Evolutionary conservation across 2,329 filamentous ascomycete genomes (phyloP), one percentile per base, ranked within the genome.

Genomic region (Trichoderma afroharzianum): DNA sequence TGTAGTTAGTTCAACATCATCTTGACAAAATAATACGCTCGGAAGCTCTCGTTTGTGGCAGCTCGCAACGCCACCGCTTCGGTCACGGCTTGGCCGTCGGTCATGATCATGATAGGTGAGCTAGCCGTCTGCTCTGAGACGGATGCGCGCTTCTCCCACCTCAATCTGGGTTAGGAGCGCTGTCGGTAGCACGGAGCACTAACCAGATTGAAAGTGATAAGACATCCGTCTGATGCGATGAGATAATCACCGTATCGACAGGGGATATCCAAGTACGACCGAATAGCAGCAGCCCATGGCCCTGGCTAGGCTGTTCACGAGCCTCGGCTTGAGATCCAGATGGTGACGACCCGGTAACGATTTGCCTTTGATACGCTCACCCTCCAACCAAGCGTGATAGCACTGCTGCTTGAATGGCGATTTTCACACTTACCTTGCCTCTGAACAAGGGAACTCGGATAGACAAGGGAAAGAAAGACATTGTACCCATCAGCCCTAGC

Each of bases 71-170:
- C 39, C 67, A 53, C 39, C 39, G 67, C 67, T 21, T 61, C 55
- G 15, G 55, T 50, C 66, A 68, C 66, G 67, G 67, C 57, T 58
- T 53, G 39, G 57, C 67, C 67, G 67, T 62, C 67, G 67, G 67
- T 62, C 67, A 69, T 69, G 57, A 61, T 62, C 67, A 62, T 69
- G 57, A 61, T 50, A 62, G 43, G 67, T 53, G 28, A 53, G 21
- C 57, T 57, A n/a, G 21, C n/a, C n/a, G 21, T 62, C 53, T 62
- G 39, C 21, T 24, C 18, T 59, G 57, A 59, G 36, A 36, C 67
- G 36, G 21, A 43, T 47, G 26, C 36, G 64, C 63, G 64, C 50
- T 33, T 58, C 28, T 18, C 21, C 24, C n/a, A 47, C 36, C 57
- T 53, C 39, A 33, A 69, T 43, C 11, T 43, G 50, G 63, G 21